phyloP scores from a whole-genome alignment of 305 asterid genomes.

The Fraxinus sp. region DNA sequence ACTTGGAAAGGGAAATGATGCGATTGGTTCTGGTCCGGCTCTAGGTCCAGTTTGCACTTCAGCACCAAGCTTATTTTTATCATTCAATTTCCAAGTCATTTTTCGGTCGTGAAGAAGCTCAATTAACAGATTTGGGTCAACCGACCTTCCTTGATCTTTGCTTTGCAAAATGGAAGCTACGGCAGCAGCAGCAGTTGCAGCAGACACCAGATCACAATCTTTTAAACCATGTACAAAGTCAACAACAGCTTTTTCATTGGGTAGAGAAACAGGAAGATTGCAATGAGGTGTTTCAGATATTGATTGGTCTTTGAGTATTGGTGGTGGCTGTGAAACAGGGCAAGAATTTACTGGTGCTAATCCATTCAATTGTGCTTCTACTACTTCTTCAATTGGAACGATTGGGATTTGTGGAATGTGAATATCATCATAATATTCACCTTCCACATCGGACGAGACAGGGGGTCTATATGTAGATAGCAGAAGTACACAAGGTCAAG shows the following conservation, averaged over 20 bases:
- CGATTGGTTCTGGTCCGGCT: slow-evolving; percentile 8
- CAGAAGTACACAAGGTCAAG: slow-evolving; percentile 18
- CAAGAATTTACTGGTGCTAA: slow-evolving; percentile 7
- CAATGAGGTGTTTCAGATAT: slow-evolving; percentile 10
- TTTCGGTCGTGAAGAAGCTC: slow-evolving; percentile 36
- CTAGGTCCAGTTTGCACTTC: slow-evolving; percentile 18
- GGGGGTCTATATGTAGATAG: slow-evolving; percentile 29
- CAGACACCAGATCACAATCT: slow-evolving; percentile 28
- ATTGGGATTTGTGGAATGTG: slow-evolving; percentile 32
- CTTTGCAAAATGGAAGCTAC: slow-evolving; percentile 33
- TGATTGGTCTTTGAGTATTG: slow-evolving; percentile 13
- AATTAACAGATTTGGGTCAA: slow-evolving; percentile 34
- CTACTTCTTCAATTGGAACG: slow-evolving; percentile 38
- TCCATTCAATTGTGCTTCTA: slow-evolving; percentile 10
- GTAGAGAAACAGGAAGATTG: slow-evolving; percentile 18
- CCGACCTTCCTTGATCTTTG: slow-evolving; percentile 23
- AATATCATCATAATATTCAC: slow-evolving; percentile 21
- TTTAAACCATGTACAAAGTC: slow-evolving; percentile 10
- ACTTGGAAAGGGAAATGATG: slow-evolving; percentile 9
- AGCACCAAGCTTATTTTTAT: slow-evolving; percentile 5
- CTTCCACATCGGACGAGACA: slow-evolving; percentile 10
- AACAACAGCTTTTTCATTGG: slow-evolving; percentile 21
- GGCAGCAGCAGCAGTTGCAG: slow-evolving; percentile 38
- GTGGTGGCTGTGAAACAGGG: slow-evolving; percentile 2
- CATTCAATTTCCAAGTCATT: slow-evolving; percentile 32